Evolutionary conservation across 306 rosid species (phyloP).

Genomic region (Hippophae gyantsensis): DNA sequence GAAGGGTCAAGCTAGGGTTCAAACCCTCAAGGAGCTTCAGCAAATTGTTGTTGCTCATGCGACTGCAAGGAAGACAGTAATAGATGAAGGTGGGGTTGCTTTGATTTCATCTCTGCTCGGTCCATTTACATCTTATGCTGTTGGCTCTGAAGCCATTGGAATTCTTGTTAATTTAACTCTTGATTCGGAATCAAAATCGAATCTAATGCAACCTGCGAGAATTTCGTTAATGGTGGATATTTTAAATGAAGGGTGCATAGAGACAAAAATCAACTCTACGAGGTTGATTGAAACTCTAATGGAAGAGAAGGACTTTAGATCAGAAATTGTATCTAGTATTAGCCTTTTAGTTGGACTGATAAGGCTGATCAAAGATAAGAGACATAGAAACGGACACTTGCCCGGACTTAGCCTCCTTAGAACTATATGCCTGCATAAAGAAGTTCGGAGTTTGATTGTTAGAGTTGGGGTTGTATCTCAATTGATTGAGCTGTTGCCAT

Average conservation of each 20-base stretch:
- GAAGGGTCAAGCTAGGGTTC: slow-evolving; percentile 67
- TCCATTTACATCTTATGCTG: slow-evolving; percentile 68
- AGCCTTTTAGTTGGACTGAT: slow-evolving; percentile 65
- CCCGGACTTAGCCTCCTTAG: slow-evolving; percentile 49
- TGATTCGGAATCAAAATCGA: slow-evolving; percentile 48
- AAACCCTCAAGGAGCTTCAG: slow-evolving; percentile 62
- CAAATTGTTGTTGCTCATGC: slow-evolving; percentile 47
- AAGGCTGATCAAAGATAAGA: slow-evolving; percentile 65
- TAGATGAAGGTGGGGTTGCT: slow-evolving; percentile 55
- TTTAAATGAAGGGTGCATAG: slow-evolving; percentile 62
- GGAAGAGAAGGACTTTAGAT: slow-evolving; percentile 47
- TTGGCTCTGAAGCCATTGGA: slow-evolving; percentile 60
- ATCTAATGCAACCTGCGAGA: slow-evolving; percentile 57
- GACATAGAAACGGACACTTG: slow-evolving; percentile 36
- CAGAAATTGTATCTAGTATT: slow-evolving; percentile 51
- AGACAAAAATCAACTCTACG: slow-evolving; percentile 60
- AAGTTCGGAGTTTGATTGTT: slow-evolving; percentile 49
- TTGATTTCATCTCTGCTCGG: slow-evolving; percentile 48
- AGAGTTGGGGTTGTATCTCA: slow-evolving; percentile 63
- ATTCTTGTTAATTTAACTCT: slow-evolving; percentile 52
- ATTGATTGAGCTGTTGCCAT: slow-evolving; percentile 52
- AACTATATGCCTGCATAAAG: slow-evolving; percentile 43
- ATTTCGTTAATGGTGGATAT: slow-evolving; percentile 65
- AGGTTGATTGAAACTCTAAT: slow-evolving; percentile 43
- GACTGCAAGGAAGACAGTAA: slow-evolving; percentile 42